A percentile compares a stretch with the other conserved stretches of the same genome.
Evolutionary conservation across 1,284 basidiomycete genomes (phyloP).

Genomic region (Phaffia rhodozyma): DNA sequence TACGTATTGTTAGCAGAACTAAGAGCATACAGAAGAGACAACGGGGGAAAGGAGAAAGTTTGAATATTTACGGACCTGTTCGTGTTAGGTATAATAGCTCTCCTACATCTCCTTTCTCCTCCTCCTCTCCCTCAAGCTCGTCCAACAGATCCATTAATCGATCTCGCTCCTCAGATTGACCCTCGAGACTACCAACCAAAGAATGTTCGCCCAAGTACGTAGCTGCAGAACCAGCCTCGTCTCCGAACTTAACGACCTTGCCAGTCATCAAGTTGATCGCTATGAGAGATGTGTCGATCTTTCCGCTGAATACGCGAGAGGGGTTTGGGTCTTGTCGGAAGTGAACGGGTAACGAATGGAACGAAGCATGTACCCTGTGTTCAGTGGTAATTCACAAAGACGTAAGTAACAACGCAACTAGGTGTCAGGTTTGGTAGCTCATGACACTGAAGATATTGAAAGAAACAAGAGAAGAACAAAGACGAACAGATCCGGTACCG

Average conservation of each 20-base stretch:
- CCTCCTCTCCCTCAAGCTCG: conserved; percentile 2
- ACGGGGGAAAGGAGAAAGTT: background rate
- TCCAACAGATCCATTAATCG: conserved; percentile 7
- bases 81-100: conserved; percentile 15
- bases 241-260: background rate
- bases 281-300: conserved; percentile 7
- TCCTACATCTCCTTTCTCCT: background rate
- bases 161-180: background rate
- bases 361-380: conserved; percentile 15
- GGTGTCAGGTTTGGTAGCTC: background rate
- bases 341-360: conserved; percentile 12
- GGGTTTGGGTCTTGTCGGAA: conserved; percentile 11
- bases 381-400: background rate
- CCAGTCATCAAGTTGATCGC: conserved; percentile 11
- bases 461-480: background rate
- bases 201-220: background rate
- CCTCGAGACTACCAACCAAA: background rate
- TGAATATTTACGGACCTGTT: background rate
- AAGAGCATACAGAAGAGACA: background rate
- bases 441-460: background rate
- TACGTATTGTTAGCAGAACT: too few species aligned
- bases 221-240: background rate
- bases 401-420: background rate
- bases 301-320: conserved; percentile 7
- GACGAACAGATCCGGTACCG: conserved; percentile 15